Base-by-base conservation (phyloP, 2,329 filamentous ascomycete genomes). In the Cordyceps farinosa region DNA sequence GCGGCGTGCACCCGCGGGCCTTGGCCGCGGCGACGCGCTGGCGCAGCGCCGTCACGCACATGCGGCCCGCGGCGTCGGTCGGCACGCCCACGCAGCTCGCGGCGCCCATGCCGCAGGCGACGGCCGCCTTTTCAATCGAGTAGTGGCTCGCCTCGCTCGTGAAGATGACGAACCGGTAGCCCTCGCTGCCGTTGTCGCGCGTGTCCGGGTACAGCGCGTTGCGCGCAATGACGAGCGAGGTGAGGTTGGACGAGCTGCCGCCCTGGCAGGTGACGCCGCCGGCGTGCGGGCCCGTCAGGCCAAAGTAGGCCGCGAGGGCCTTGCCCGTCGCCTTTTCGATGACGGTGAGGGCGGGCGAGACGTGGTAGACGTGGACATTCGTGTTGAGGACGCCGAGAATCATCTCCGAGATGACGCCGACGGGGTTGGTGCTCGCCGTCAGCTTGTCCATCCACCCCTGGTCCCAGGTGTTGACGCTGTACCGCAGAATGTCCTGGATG, bases 381-480 rank as follows among this genome's bases (percentile, higher is more conserved):
- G 95, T 97, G 77, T 99, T 98, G 51, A 99, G 79, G 0, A 90
- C 85, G 0, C 90, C 88, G 32, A 98, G 84, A 8, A 98, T 81
- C 65, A 98, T 80, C 71, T 98, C 95, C 1, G 92, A 89, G 17
- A 90, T 87, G 0, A 98, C 84, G n/a, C 94, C 94, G 11, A 94
- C 89, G 85, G 94, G 89, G 72, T 95, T 95, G 40, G 91, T 96
- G 66, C 88, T 89, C n/a, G 90, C 87, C 75, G 97, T 98, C 27
- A 98, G 81, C 78, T 99, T 98, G 77, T 97, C 93, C 71, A 98
- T 78, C 76, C 98, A 99, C 11, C 94, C 94, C 76, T 97, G 93
- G 72, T 96, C 90, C 91, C 93, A 98, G 15, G 94, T 97, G 77
- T 99, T 99, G 71, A 98, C 94, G 71, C 90, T 95, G 76, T 96